Base-by-base conservation (phyloP, 2,329 filamentous ascomycete genomes). In the Phialophora chinensis region DNA sequence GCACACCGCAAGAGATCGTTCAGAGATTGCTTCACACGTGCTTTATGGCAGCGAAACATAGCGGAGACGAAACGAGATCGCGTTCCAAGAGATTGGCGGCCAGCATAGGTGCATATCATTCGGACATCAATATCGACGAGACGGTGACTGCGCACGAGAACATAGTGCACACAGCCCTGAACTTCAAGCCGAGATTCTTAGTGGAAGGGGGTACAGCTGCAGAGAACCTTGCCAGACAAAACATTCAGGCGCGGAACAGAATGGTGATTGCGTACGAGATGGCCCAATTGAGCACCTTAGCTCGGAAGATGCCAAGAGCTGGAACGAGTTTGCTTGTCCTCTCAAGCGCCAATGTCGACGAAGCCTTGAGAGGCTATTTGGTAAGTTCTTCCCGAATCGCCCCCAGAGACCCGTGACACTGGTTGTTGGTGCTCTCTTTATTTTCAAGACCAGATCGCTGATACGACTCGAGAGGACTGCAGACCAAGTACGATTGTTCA, bases 71-170 rank as follows among this genome's bases (percentile, higher is more conserved):
- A 69, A 93, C 91, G 0, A 81, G 91, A 10, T 81, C 83, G 55
- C 82, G 91, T 31, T 89, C 91, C 1, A 85, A 85, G 73, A 81
- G 85, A 0, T 82, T 94, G 2, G 75, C 81, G 0, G 72, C 74
- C 12, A 76, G 76, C n/a, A 66, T 73, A 17, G 72, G 72, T 38
- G 82, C 86, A 17, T 88, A 92, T 73, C 92, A 95, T 74, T 82
- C 86, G 3, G 86, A 93, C 73, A 80, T 92, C 53, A 87, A 92
- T 73, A 92, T 94, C 64, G 91, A 94, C 74, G 82, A 83, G 1
- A 83, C 89, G 8, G 87, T 88, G 67, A 68, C 71, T 35, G 74
- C 74, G 12, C 73, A 74, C 50, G 69, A 72, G 33, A 71, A 70
- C 33, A 69, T 74, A 20, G 65, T 77, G 29, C 65, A 71, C 25